Base-by-base conservation (phyloP, 805 yeast genomes). In the Komagataella pseudopastoris region DNA sequence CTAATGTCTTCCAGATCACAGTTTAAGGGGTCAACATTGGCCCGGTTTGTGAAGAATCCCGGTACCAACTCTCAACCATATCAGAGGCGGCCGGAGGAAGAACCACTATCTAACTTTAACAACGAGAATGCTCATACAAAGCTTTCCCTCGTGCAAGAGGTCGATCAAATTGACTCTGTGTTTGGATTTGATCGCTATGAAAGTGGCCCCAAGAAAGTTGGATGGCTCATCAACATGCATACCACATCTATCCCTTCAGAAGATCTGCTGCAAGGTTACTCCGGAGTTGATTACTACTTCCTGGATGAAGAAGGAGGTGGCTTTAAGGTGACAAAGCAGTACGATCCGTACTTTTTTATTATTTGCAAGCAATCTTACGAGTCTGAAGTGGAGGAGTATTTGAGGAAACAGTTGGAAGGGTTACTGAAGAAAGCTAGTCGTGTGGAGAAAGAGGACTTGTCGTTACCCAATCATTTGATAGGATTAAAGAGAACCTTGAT, bases 211-310 rank as follows among this genome's bases (percentile, higher is more conserved):
- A 64, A 74, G 48, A 75, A 76, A 52, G 77, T 77, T 16, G 99
- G 99, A 47, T 93, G 99, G 99, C 70, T 93, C 51, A 77, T 85
- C 46, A 95, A 93, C 61, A 88, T 93, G 93, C 99, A 91, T 68
- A 80, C 96, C 2, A 87, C 95, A 1, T 72, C 85, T 1, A 64
- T 85, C 3, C 78, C 84, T 2, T 74, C 78, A 10, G 78, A 77
- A 4, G 82, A 79, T 36, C 70, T 72, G 46, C 59, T 74, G 8
- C 71, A 77, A n/a, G 96, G 96, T 7, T 71, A 77, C 43, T 78
- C 96, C 0, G 99, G 91, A 3, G 96, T 91, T 2, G 97, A 93
- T 59, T 89, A 85, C 65, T 95, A 95, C 63, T 93, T 95, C 59
- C 67, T 93, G 6, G 98, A 90, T 63, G 96, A 88, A 60, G 97